Evolutionary conservation across 352 stramenopile species (phyloP), one percentile per base, ranked within the genome.

Genomic region (Hyaloperonospora brassicae): DNA sequence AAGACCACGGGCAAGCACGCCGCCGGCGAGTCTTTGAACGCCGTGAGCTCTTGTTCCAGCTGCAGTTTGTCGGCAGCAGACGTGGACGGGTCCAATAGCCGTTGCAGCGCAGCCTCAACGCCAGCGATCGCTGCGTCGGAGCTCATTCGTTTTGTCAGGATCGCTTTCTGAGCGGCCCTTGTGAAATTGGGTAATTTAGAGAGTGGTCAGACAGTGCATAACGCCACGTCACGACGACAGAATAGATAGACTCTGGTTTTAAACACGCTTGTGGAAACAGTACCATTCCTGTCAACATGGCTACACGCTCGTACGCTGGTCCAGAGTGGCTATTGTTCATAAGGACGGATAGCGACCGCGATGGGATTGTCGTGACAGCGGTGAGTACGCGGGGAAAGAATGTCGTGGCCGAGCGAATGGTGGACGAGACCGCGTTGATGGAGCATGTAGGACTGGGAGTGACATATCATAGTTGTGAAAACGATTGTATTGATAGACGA

Each of bases 1-100:
- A 79, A 84, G 0, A 90, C 49, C 49, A 90, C 72, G 31, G 75
- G 76, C n/a, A 90, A 57, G 54, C 77, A 87, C 13, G 62, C 69
- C 8, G 58, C 36, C 22, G 72, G 69, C 39, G 74, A 52, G 34
- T 73, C 65, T 47, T 87, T 86, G 64, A 87, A 83, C 48, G 61
- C 59, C 38, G 72, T 58, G 27, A 89, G 73, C 50, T 89, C 72
- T 52, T 69, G 47, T 50, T 89, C 76, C 24, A 89, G 54, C 51
- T 79, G 64, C 14, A 54, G 44, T 53, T 87, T 87, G 41, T 77
- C 64, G 1, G 24, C 7, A 21, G 64, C 46, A 4, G 79, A 52
- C 7, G 79, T 87, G n/a, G 55, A 40, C 3, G 79, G 73, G 48
- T 89, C 73, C 50, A 89, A 47, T n/a, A 89, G 62, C 1, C 68